Evolutionary conservation across 495 filamentous ascomycete genomes (phyloP), one percentile per base, ranked within the genome.

Genomic region (Elasticomyces elasticus): DNA sequence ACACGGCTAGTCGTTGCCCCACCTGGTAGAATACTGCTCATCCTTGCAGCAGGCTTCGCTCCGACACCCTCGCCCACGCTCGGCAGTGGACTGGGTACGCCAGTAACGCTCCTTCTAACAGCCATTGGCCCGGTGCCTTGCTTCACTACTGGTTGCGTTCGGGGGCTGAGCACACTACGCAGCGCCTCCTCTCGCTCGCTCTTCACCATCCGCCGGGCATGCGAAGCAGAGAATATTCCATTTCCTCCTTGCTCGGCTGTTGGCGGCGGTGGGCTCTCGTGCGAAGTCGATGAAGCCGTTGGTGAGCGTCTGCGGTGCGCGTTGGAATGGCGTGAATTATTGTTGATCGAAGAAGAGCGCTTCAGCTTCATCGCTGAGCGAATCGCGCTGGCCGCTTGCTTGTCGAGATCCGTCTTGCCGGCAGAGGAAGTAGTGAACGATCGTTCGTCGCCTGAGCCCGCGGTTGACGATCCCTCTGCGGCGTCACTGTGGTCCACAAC

Each of bases 171-270:
- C 15, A 87, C 81, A 44, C 74, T 76, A 47, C 76, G 79, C 62
- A 63, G 69, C 24, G 51, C 75, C 37, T 65, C 64, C 31, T 82
- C 82, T 52, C 79, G 79, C 23, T 84, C 81, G 51, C 73, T 77
- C 67, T 78, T 83, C 22, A 82, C 81, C 81, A 87, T 85, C 13
- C 84, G 71, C 27, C 84, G 72, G 7, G 84, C 83, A 54, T 85
- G 82, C 17, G 77, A 77, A 24, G 83, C 79, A 5, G 82, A 82
- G 71, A 86, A 86, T 68, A 86, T 73, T 24, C 69, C 70, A 54
- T 73, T 72, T 46, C 83, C 81, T 43, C 28, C 31, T 17, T 31
- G 20, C 4, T 26, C 35, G 19, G n/a, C 45, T 11, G 33, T 15
- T 23, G 26, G 56, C 55, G 53, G 64, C 52, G 48, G 47, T 17